A percentile compares a stretch with the other conserved stretches of the same genome.
Evolutionary conservation across 2,329 filamentous ascomycete species (phyloP).

Genomic region (Colletotrichum noveboracense): DNA sequence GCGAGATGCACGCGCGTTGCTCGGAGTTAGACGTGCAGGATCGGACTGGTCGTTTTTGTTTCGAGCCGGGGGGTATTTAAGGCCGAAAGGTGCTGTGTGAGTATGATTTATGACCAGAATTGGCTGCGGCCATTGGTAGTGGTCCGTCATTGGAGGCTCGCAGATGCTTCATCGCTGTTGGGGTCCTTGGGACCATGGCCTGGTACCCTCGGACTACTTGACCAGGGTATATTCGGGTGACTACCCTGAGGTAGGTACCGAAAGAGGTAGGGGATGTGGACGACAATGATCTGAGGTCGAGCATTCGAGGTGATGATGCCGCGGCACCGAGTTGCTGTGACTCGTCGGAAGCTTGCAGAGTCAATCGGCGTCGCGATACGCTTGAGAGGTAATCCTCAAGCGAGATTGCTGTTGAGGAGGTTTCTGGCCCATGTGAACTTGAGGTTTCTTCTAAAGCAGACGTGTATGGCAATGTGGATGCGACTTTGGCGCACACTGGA

Average conservation of each 20-base stretch:
- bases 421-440: neutral
- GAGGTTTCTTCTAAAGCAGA: neutral
- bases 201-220: neutral
- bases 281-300: neutral
- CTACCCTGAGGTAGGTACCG: accelerated
- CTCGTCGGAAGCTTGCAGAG: neutral
- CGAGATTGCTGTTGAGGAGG: too few species aligned
- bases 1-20: neutral
- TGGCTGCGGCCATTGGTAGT: neutral
- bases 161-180: neutral
- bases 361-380: neutral
- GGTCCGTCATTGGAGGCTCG: neutral
- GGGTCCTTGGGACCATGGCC: neutral
- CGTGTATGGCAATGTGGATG: accelerated
- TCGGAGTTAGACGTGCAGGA: neutral
- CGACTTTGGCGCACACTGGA: neutral
- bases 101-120: neutral
- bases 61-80: neutral
- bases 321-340: accelerated
- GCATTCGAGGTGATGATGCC: accelerated
- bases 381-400: too few species aligned
- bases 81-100: neutral
- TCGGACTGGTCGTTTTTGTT: neutral
- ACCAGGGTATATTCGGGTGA: neutral
- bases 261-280: neutral